A percentile compares a stretch with the other conserved stretches of the same genome.
Evolutionary conservation across 2,329 filamentous ascomycete genomes (phyloP).

Genomic region (Teratosphaeria nubilosa): DNA sequence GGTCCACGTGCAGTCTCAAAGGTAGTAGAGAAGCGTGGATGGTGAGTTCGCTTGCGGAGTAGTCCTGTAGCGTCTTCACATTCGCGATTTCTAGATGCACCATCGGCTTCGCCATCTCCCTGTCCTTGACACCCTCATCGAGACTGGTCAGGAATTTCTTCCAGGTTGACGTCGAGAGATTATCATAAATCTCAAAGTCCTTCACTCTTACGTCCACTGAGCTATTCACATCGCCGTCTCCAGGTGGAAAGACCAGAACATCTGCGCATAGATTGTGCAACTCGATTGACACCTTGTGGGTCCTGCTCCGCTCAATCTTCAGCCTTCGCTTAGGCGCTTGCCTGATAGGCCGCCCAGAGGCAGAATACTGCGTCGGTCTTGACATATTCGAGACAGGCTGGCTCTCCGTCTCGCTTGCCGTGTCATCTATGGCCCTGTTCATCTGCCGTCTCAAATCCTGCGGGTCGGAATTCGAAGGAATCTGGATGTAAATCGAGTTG

Average conservation of each 20-base stretch:
- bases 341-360: conserved; percentile 17
- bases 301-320: conserved; percentile 71
- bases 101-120: conserved; percentile 82
- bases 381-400: conserved; percentile 60
- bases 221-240: conserved; percentile 70
- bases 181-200: conserved; percentile 84
- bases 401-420: conserved; percentile 80
- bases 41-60: conserved; percentile 84
- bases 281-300: conserved; percentile 94
- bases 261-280: conserved; percentile 76
- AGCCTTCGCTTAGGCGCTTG: conserved; percentile 36
- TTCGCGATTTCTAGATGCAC: conserved; percentile 79
- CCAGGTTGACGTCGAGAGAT: conserved; percentile 92
- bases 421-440: conserved; percentile 79
- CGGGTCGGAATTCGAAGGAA: conserved; percentile 71
- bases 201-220: conserved; percentile 75
- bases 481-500: conserved; percentile 96
- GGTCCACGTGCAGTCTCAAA: conserved; percentile 84
- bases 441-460: conserved; percentile 72
- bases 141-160: conserved; percentile 96
- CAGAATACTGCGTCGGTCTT: conserved; percentile 40
- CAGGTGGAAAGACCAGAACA: conserved; percentile 67
- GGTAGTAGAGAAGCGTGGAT: conserved; percentile 61
- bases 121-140: conserved; percentile 64
- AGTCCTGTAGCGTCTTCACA: conserved; percentile 71